These are phyloP conservation scores for Metschnikowia arizonensis DNA, from an alignment of 805 yeast genomes.

Conservation along the genomic window DNA sequence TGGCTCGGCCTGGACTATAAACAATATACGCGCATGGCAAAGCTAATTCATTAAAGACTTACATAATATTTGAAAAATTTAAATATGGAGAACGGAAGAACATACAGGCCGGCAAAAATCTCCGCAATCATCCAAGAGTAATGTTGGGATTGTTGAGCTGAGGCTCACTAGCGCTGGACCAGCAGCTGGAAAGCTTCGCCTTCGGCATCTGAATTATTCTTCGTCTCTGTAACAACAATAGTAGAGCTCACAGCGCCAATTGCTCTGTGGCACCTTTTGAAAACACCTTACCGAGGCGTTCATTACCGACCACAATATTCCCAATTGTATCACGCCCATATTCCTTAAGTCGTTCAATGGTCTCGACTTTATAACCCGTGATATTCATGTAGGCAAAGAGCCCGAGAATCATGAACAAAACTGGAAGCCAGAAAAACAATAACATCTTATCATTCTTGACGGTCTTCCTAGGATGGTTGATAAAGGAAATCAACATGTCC, in stretches of 20 bases:
- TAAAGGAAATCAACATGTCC: slow-evolving; percentile 40
- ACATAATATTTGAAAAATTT: no score
- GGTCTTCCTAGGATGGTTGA: slow-evolving; percentile 44
- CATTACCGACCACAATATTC: slow-evolving; percentile 42
- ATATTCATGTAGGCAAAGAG: slow-evolving; percentile 43
- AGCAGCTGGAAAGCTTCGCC: not conserved
- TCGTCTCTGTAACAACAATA: not conserved
- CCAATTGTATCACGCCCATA: slow-evolving; percentile 37
- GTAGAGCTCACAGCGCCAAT: not conserved
- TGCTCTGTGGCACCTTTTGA: slow-evolving; percentile 11
- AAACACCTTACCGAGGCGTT: slow-evolving; percentile 38
- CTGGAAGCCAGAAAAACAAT: slow-evolving; percentile 88
- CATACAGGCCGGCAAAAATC: not conserved
- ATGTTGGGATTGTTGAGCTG: not conserved
- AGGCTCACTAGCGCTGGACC: not conserved
- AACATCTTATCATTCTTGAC: slow-evolving; percentile 76
- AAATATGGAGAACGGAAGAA: not conserved
- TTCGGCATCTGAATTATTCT: not conserved
- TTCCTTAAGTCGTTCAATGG: slow-evolving; percentile 33
- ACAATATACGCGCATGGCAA: not conserved
- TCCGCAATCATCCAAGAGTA: not conserved
- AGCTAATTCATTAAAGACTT: no score
- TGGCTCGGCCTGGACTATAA: no score
- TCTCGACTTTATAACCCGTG: slow-evolving; percentile 37
- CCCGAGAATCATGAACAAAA: slow-evolving; percentile 53